Evolutionary conservation across 164 flowering plant species (phyloP), one percentile per base, ranked within the genome.

Genomic region (Kingdonia uniflora): DNA sequence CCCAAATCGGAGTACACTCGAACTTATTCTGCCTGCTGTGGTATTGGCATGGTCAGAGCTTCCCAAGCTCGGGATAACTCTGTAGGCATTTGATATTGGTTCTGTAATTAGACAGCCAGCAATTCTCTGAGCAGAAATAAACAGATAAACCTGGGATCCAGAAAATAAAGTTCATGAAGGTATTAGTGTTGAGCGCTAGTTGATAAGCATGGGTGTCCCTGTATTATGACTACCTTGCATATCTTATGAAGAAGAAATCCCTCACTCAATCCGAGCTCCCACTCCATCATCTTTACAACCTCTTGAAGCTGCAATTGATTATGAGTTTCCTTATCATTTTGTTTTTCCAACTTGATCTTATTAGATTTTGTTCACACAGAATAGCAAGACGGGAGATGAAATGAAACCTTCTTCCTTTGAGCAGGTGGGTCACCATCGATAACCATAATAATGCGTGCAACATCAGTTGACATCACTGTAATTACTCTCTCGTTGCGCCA

Each of bases 61-160:
- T 52, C 10, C 60, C 16, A 67, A 67, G 49, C 61, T 58, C 2
- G 81, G 57, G 48, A 85, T 21, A 50, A 82, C 59, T 66, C 57
- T 75, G 66, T 75, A 68, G 23, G 84, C 98, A 22, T 67, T 63
- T 55, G 68, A 63, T 61, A 88, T 80, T 19, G 85, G 81, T 62
- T 87, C 95, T 22, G 79, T 82, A 58, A 92, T 70, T 10, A 84
- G 71, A 66, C 88, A 79, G 2, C 96, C 98, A 42, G 70, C 76
- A 55, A 92, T 60, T 60, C 94, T 79, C 52, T 70, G 77, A 26
- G 78, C 71, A 22, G 78, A 75, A 48, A 87, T 56, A 62, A 69
- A 84, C 19, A 92, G 65, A 68, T 81, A 88, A 6, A 77, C 91
- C 98, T 88, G 79, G 38, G 56, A 42, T 52, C 15, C 35, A 44